phyloP scores from a whole-genome alignment of 2,329 filamentous ascomycete species.

The Penicillium hesseltinei region DNA sequence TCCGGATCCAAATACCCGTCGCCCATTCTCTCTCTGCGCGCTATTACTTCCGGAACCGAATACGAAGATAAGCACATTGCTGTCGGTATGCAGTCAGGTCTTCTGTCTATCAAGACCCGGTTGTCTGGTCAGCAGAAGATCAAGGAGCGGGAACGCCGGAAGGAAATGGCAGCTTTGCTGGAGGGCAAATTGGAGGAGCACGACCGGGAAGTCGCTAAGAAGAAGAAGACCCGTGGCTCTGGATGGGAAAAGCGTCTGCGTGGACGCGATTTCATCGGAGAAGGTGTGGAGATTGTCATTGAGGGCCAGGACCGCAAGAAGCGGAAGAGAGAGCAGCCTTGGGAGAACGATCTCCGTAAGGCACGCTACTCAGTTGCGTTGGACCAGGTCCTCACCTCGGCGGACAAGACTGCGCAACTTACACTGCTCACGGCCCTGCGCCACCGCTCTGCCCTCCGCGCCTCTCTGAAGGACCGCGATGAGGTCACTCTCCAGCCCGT shows the following conservation, averaged over 20 bases:
- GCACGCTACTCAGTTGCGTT: slow-evolving; percentile 75
- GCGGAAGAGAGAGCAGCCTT: slow-evolving; percentile 65
- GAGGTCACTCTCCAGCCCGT: slow-evolving; percentile 79
- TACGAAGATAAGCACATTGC: slow-evolving; percentile 87
- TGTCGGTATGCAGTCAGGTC: slow-evolving; percentile 90
- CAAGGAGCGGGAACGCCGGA: slow-evolving; percentile 71
- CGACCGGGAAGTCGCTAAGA: slow-evolving; percentile 68
- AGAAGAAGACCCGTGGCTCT: slow-evolving; percentile 60
- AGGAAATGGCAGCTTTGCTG: slow-evolving; percentile 79
- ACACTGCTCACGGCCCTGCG: slow-evolving; percentile 80
- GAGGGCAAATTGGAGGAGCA: slow-evolving; percentile 75
- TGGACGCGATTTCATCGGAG: slow-evolving; percentile 76
- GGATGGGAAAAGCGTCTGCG: slow-evolving; percentile 62
- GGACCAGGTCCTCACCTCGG: slow-evolving; percentile 68
- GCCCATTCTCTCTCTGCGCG: slow-evolving; percentile 79
- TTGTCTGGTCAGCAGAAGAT: slow-evolving; percentile 78
- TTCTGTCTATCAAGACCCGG: slow-evolving; percentile 88
- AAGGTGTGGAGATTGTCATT: slow-evolving; percentile 84
- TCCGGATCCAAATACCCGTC: slow-evolving; percentile 89
- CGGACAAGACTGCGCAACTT: slow-evolving; percentile 62
- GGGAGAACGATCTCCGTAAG: slow-evolving; percentile 79
- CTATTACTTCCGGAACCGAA: slow-evolving; percentile 66
- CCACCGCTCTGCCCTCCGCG: slow-evolving; percentile 80
- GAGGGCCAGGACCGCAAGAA: slow-evolving; percentile 63
- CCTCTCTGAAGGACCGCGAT: slow-evolving; percentile 76